Evolutionary conservation across 2,329 filamentous ascomycete genomes (phyloP).

Genomic region (Fusarium chuoi): DNA sequence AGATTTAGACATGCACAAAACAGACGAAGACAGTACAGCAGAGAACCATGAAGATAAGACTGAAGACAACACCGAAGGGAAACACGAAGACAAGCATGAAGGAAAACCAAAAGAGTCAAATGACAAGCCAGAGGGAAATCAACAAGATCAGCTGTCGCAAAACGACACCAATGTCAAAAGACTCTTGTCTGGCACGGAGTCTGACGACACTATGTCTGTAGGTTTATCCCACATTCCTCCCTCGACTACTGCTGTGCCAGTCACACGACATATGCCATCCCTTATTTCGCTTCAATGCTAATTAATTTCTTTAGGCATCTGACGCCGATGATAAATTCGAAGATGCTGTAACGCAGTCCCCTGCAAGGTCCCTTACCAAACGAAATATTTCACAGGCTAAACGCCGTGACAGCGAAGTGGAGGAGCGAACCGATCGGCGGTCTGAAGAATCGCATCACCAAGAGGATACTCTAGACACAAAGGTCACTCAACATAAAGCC

Average conservation of each 20-base stretch:
- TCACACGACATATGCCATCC: slow-evolving; percentile 33
- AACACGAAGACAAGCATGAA: background rate
- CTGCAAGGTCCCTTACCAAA: slow-evolving; percentile 71
- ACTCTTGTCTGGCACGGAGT: slow-evolving; percentile 47
- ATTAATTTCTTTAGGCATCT: slow-evolving; percentile 38
- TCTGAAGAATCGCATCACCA: slow-evolving; percentile 22
- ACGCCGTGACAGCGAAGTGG: slow-evolving; percentile 34
- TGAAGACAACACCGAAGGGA: background rate
- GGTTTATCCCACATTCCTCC: slow-evolving; percentile 33
- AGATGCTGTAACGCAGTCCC: slow-evolving; percentile 77
- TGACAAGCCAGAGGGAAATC: slow-evolving; percentile 12
- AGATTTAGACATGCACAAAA: slow-evolving; percentile 1
- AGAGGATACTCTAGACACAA: slow-evolving; percentile 14
- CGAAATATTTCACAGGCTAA: slow-evolving; percentile 52
- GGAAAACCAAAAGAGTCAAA: background rate
- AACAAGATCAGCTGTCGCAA: slow-evolving; percentile 28
- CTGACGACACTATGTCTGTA: slow-evolving; percentile 46
- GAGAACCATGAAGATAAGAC: slow-evolving; percentile 1
- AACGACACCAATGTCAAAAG: slow-evolving; percentile 40
- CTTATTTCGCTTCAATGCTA: slow-evolving; percentile 26
- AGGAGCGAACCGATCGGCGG: slow-evolving; percentile 18
- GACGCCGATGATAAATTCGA: slow-evolving; percentile 70
- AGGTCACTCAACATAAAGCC: slow-evolving; percentile 27
- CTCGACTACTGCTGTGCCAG: slow-evolving; percentile 16
- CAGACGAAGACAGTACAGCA: background rate